Evolutionary conservation across 768 basidiomycete species (phyloP).

Genomic region (Boletus bicolor): DNA sequence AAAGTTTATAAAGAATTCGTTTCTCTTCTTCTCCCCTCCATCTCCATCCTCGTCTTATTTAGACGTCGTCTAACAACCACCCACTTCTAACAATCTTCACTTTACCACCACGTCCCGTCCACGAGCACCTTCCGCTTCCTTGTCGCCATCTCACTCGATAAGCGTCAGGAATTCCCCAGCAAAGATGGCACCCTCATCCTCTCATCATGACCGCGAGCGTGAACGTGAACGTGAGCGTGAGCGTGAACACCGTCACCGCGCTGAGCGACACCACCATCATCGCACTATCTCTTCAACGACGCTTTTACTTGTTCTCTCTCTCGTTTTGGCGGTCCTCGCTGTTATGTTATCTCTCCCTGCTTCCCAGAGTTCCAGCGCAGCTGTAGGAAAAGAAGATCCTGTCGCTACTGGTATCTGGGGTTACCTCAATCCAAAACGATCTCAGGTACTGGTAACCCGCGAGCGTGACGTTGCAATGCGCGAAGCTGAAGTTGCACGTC

Average conservation of each 20-base stretch:
- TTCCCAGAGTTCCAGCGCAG: conserved; percentile 34
- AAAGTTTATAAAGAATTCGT: conserved; percentile 7
- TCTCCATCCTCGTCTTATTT: conserved; percentile 15
- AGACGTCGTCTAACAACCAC: conserved; percentile 12
- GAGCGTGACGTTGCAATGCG: conserved; percentile 78
- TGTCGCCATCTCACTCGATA: conserved; percentile 66
- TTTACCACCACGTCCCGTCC: conserved; percentile 64
- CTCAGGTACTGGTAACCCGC: conserved; percentile 74
- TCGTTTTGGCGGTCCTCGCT: conserved; percentile 83
- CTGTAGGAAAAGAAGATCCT: conserved; percentile 36
- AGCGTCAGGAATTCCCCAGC: conserved; percentile 48
- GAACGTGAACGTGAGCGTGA: conserved; percentile 52
- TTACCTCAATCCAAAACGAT: conserved; percentile 77
- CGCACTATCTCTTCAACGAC: conserved; percentile 89
- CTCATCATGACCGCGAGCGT: conserved; percentile 63
- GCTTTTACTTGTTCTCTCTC: conserved; percentile 79
- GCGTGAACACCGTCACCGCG: conserved; percentile 53
- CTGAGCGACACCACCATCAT: conserved; percentile 69
- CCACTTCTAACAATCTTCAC: conserved; percentile 3
- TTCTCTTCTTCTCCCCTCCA: conserved; percentile 13
- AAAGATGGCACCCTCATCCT: conserved; percentile 85
- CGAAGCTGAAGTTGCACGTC: conserved; percentile 85
- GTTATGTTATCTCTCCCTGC: conserved; percentile 87
- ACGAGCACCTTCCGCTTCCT: conserved; percentile 60
- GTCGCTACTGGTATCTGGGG: conserved; percentile 57